phyloP scores from a whole-genome alignment of 2,329 filamentous ascomycete species.

The Colletotrichum sp. region DNA sequence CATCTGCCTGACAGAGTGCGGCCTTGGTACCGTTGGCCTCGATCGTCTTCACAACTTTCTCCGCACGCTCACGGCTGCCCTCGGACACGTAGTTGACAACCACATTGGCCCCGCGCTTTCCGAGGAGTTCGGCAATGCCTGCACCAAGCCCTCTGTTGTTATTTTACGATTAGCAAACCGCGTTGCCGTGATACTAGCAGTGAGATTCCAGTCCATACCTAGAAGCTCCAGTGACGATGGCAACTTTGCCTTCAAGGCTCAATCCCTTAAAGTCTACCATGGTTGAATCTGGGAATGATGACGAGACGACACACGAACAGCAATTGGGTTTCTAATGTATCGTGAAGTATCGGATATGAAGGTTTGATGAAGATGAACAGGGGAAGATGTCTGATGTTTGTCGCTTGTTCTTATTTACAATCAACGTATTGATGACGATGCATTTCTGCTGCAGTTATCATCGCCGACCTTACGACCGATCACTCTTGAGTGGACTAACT shows the following conservation, averaged over 20 bases:
- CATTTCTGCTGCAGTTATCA: not conserved
- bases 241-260: slow-evolving; percentile 25
- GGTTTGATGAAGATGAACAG: not conserved
- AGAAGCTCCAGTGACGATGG: slow-evolving; percentile 2
- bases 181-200: not conserved
- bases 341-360: not conserved
- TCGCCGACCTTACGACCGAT: not conserved
- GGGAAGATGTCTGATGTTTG: not conserved
- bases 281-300: not conserved
- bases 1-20: slow-evolving; percentile 16
- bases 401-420: not conserved
- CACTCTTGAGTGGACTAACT: not conserved
- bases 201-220: slow-evolving; percentile 4
- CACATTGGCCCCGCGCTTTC: slow-evolving; percentile 55
- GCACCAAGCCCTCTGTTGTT: slow-evolving; percentile 51
- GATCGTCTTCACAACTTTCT: slow-evolving; percentile 21
- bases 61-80: slow-evolving; percentile 21
- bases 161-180: not conserved
- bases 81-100: slow-evolving; percentile 25
- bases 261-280: slow-evolving; percentile 23
- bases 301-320: not conserved
- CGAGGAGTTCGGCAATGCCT: slow-evolving; percentile 68
- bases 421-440: not conserved
- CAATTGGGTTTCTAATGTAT: not conserved
- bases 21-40: slow-evolving; percentile 23